Conservation (phyloP, 169 alveolate genomes). For the Cryptosporidium sp. region DNA sequence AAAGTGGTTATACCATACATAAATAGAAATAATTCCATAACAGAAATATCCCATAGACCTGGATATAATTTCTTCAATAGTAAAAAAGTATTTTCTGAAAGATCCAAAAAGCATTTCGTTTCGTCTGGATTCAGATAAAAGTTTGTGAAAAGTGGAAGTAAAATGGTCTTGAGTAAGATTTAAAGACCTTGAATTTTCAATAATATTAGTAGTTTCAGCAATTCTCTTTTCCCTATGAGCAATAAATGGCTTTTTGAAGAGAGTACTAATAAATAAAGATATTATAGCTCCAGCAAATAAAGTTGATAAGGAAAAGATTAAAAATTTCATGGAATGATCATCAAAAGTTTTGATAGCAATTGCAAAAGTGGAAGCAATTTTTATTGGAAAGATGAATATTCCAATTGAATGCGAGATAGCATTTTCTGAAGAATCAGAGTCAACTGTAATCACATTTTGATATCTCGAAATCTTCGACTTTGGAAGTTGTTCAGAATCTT, state of each 20-base stretch:
- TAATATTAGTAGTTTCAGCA: constrained; percentile 45
- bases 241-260: constrained; percentile 60
- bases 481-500: not conserved
- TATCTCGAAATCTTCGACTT: constrained; percentile 62
- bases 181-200: constrained; percentile 45
- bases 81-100: constrained; percentile 59
- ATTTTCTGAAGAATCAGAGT: constrained; percentile 57
- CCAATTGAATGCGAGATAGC: constrained; percentile 54
- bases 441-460: constrained; percentile 58
- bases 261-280: constrained; percentile 53
- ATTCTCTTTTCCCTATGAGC: constrained; percentile 66
- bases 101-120: constrained; percentile 69
- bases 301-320: constrained; percentile 13
- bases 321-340: constrained; percentile 3
- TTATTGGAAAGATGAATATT: constrained; percentile 33
- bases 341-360: constrained; percentile 53
- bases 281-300: constrained; percentile 12
- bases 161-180: constrained; percentile 72
- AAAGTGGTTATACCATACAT: constrained; percentile 51
- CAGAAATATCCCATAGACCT: constrained; percentile 60
- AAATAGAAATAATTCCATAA: constrained; percentile 39
- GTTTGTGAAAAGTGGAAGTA: constrained; percentile 16
- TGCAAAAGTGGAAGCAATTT: constrained; percentile 18
- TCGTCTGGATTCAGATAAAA: constrained; percentile 30
- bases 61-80: constrained; percentile 54